These are phyloP conservation scores for Bromus sterilis DNA, from an alignment of 176 grass and related monocot species.

Conservation along the genomic window DNA sequence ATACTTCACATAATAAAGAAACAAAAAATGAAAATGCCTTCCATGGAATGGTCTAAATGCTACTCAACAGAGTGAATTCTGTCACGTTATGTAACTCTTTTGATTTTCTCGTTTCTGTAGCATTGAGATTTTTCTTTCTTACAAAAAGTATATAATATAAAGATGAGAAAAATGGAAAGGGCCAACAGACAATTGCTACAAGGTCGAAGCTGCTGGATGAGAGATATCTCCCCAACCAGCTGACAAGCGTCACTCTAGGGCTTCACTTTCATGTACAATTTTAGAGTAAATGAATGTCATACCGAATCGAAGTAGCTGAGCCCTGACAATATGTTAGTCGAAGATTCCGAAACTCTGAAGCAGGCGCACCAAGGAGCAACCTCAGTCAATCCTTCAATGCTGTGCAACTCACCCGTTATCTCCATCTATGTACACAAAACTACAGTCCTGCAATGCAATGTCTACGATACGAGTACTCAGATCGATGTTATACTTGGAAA, in stretches of 20 bases:
- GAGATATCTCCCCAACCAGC: slow-evolving; percentile 26
- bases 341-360: slow-evolving; percentile 28
- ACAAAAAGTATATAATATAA: slow-evolving; percentile 35
- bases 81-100: slow-evolving; percentile 10
- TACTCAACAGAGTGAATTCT: background rate
- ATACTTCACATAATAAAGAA: background rate
- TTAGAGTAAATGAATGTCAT: slow-evolving; percentile 42
- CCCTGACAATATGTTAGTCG: slow-evolving; percentile 33
- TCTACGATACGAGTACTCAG: background rate
- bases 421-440: slow-evolving; percentile 53
- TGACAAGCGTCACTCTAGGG: slow-evolving; percentile 19
- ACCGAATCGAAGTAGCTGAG: slow-evolving; percentile 2
- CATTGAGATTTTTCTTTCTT: slow-evolving; percentile 37
- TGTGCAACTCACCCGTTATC: slow-evolving; percentile 22
- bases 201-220: slow-evolving; percentile 11
- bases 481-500: slow-evolving; percentile 66
- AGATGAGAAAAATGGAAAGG: slow-evolving; percentile 2
- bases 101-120: slow-evolving; percentile 17
- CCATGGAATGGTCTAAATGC: background rate
- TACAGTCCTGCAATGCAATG: slow-evolving; percentile 25
- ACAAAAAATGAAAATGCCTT: background rate
- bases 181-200: slow-evolving; percentile 3
- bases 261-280: slow-evolving; percentile 48
- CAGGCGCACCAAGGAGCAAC: slow-evolving; percentile 16
- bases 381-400: slow-evolving; percentile 27